phyloP scores from a whole-genome alignment of 1,284 basidiomycete genomes.

The Papiliotrema laurentii region DNA sequence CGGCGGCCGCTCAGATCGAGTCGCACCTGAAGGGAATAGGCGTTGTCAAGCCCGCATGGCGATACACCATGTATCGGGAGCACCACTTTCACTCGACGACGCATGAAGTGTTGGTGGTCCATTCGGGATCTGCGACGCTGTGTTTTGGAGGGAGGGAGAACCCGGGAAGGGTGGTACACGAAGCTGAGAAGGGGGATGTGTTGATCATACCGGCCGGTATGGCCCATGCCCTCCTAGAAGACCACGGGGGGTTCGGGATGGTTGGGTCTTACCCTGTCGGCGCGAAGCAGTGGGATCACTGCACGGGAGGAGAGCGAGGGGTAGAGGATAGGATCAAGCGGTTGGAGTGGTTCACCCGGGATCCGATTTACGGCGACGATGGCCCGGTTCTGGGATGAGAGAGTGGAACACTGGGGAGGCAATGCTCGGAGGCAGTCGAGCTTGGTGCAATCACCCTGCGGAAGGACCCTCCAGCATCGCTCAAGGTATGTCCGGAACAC shows the following conservation, averaged over 20 bases:
- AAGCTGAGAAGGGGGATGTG: conserved; percentile 48
- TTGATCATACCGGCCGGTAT: conserved; percentile 51
- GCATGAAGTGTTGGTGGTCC: conserved; percentile 49
- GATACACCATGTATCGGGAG: conserved; percentile 50
- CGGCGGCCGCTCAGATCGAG: conserved; percentile 18
- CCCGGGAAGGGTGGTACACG: conserved; percentile 36
- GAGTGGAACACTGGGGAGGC: too few relatives aligned
- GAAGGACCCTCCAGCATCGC: too few relatives aligned
- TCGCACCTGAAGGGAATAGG: conserved; percentile 42
- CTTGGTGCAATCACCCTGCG: too few relatives aligned
- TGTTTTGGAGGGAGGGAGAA: conserved; percentile 50
- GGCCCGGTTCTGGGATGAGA: too few relatives aligned
- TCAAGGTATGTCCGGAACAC: too few relatives aligned
- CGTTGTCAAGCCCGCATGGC: conserved; percentile 48
- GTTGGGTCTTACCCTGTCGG: conserved; percentile 49
- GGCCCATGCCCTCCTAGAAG: conserved; percentile 45
- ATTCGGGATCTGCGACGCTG: conserved; percentile 40
- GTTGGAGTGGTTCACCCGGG: conserved; percentile 47
- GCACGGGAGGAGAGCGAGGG: conserved; percentile 33
- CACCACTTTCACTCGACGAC: conserved; percentile 52
- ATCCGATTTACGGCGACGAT: conserved; percentile 51
- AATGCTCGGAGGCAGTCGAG: too few relatives aligned
- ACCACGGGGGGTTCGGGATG: conserved; percentile 48
- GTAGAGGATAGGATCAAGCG: conserved; percentile 38
- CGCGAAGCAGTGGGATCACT: conserved; percentile 48